A percentile compares a stretch with the other conserved stretches of the same genome.
phyloP scores from a whole-genome alignment of 2,329 filamentous ascomycete genomes.

The Hypomyces rosellus region DNA sequence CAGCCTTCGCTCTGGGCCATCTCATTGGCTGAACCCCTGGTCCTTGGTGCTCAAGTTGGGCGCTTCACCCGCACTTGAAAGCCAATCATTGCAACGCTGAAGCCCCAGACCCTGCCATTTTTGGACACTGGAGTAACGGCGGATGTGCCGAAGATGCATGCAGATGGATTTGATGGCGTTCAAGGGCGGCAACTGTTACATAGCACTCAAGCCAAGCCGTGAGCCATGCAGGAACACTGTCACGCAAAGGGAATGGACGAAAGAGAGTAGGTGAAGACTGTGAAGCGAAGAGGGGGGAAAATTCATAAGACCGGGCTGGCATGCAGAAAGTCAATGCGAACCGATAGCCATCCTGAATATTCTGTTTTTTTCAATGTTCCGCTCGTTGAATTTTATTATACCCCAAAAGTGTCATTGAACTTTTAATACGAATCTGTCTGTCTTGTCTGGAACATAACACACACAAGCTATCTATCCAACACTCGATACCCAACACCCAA shows the following conservation, averaged over 20 bases:
- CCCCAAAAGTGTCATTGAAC: neutral
- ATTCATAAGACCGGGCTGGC: slow-evolving; percentile 2
- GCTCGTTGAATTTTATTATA: neutral
- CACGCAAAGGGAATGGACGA: slow-evolving; percentile 1
- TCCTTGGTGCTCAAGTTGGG: slow-evolving; percentile 1
- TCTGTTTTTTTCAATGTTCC: no score
- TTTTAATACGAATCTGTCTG: neutral
- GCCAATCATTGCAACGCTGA: slow-evolving; percentile 8
- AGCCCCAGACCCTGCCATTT: neutral
- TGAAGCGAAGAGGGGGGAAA: neutral
- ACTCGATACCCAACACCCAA: neutral
- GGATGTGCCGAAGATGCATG: neutral
- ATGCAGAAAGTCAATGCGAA: neutral
- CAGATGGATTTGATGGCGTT: slow-evolving; percentile 4
- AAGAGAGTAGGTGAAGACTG: no score
- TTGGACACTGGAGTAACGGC: slow-evolving; percentile 5
- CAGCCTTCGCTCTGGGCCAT: neutral
- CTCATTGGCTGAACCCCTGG: slow-evolving; percentile 10
- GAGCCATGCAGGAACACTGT: slow-evolving; percentile 7
- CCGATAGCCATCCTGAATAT: no score
- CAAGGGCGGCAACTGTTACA: slow-evolving; percentile 11
- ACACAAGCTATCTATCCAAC: neutral
- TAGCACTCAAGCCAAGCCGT: slow-evolving; percentile 1
- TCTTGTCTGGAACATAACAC: neutral
- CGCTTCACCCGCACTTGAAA: slow-evolving; percentile 7